Conservation (phyloP, 148 eudicot species). For the Cornus florida region DNA sequence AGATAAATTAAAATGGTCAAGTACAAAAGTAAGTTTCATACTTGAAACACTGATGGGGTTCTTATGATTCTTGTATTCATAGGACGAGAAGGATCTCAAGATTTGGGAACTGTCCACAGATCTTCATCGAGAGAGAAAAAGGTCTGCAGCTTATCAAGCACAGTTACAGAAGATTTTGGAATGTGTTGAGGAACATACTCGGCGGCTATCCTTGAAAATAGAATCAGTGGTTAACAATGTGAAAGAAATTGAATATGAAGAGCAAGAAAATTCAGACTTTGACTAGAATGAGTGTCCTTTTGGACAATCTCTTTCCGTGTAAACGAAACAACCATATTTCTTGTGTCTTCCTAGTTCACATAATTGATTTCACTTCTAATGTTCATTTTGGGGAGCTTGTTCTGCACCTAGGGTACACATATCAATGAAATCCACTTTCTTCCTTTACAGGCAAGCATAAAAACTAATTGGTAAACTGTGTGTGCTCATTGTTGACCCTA, state of each 20-base stretch:
- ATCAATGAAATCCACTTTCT: no score
- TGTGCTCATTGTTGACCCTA: no score
- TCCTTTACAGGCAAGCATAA: no score
- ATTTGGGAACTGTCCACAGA: conserved; percentile 7
- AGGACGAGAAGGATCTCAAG: conserved; percentile 17
- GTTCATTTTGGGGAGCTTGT: no score
- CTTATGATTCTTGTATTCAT: background rate
- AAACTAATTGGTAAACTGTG: no score
- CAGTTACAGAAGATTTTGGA: conserved; percentile 13
- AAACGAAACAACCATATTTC: no score
- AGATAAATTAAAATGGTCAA: no score
- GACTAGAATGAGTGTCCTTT: background rate
- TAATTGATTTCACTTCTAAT: no score
- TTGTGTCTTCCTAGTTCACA: background rate
- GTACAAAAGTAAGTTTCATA: no score
- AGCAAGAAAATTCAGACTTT: conserved; percentile 6
- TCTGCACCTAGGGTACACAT: no score
- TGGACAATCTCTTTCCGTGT: background rate
- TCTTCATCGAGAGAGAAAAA: conserved; percentile 9
- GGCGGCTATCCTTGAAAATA: conserved; percentile 3
- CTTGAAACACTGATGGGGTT: background rate
- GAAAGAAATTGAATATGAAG: conserved; percentile 9
- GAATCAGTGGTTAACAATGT: background rate
- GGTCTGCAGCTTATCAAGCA: conserved; percentile 12
- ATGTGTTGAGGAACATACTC: conserved; percentile 14